These are phyloP conservation scores for Sungouiella thailandica DNA, from an alignment of 805 yeast species.

Conservation along the genomic window DNA sequence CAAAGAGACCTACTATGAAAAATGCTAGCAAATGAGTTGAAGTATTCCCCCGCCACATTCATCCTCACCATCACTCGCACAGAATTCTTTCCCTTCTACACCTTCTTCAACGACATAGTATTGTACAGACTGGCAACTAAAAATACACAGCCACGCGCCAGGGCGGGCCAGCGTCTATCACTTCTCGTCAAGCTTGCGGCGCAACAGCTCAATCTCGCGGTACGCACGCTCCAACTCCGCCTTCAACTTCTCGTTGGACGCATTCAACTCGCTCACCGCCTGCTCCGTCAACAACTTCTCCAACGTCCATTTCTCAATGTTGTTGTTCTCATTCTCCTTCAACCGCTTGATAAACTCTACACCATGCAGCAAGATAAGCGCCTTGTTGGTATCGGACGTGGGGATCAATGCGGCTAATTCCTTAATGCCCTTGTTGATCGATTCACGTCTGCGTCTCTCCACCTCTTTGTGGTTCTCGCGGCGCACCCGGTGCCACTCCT, in stretches of 20 bases:
- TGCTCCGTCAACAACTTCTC: conserved; percentile 91
- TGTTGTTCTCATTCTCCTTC: conserved; percentile 83
- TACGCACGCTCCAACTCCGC: conserved; percentile 87
- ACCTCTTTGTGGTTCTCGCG: conserved; percentile 94
- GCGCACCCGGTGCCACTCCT: conserved; percentile 79
- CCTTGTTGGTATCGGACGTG: conserved; percentile 80
- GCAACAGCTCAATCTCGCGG: conserved; percentile 84
- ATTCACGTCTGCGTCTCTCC: conserved; percentile 86
- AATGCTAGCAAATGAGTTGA: too few species aligned
- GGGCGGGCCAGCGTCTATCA: background rate
- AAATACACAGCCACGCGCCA: background rate
- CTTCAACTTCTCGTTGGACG: conserved; percentile 83
- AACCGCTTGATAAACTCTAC: conserved; percentile 86
- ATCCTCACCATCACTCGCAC: too few species aligned
- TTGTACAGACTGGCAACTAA: too few species aligned
- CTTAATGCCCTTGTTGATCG: conserved; percentile 81
- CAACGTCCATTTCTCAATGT: conserved; percentile 91
- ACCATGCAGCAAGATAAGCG: conserved; percentile 82
- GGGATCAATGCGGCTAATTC: conserved; percentile 76
- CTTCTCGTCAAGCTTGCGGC: conserved; percentile 33
- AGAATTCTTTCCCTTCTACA: too few species aligned
- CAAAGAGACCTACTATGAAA: too few species aligned
- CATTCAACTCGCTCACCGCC: conserved; percentile 77
- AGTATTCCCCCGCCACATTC: too few species aligned
- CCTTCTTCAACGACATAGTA: too few species aligned